phyloP scores from a whole-genome alignment of 768 basidiomycete species.

The Daedaleopsis nitida region DNA sequence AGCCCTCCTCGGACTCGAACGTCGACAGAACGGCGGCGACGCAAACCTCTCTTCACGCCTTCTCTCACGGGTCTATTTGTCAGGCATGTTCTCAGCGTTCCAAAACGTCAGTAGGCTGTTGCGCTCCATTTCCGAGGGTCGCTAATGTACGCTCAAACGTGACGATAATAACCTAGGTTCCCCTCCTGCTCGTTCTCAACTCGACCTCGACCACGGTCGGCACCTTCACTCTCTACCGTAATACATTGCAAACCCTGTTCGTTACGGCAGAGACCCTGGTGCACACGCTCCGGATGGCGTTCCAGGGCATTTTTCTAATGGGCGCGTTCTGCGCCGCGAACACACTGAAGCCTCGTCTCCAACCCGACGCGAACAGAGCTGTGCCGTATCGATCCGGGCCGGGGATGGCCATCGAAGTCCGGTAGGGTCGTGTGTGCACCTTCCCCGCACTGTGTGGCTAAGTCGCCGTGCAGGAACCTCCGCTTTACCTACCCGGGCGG shows the following conservation, averaged over 20 bases:
- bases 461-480: slow-evolving; percentile 45
- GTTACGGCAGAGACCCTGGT: slow-evolving; percentile 64
- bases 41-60: slow-evolving; percentile 9
- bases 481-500: slow-evolving; percentile 83
- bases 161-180: slow-evolving; percentile 54
- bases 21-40: slow-evolving; percentile 37
- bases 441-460: slow-evolving; percentile 1
- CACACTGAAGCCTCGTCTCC: slow-evolving; percentile 66
- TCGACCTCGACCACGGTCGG: slow-evolving; percentile 76
- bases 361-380: slow-evolving; percentile 57
- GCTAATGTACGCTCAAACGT: not conserved
- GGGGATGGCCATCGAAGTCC: slow-evolving; percentile 73
- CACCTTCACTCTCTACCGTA: slow-evolving; percentile 80
- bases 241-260: slow-evolving; percentile 72
- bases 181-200: slow-evolving; percentile 72
- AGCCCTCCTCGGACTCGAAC: slow-evolving; percentile 59
- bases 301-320: slow-evolving; percentile 85
- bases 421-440: slow-evolving; percentile 41
- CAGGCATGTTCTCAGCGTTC: slow-evolving; percentile 62
- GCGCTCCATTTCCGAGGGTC: not conserved
- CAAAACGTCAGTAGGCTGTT: slow-evolving; percentile 62
- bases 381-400: slow-evolving; percentile 48
- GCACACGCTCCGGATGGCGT: slow-evolving; percentile 70
- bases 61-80: slow-evolving; percentile 43
- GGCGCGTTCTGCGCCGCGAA: slow-evolving; percentile 82